These are phyloP conservation scores for Hanseniaspora lindneri DNA, from an alignment of 805 yeast genomes.

Conservation along the genomic window DNA sequence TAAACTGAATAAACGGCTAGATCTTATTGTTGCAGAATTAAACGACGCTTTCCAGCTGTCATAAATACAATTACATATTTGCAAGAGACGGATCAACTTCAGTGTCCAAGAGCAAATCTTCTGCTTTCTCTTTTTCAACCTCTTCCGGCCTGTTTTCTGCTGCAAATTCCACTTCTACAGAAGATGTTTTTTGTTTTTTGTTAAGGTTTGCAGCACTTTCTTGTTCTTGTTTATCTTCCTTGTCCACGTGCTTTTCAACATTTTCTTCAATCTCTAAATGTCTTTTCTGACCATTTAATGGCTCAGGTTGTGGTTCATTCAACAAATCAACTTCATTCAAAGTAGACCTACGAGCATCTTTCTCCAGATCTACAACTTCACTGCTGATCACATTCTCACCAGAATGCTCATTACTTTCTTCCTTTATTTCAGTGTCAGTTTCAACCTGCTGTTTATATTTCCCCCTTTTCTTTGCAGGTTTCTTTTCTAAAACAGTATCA, in stretches of 20 bases:
- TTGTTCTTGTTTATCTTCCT: neutral
- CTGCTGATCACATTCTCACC: too few species aligned
- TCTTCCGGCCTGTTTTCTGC: neutral
- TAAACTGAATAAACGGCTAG: neutral
- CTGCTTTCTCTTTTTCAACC: too few species aligned
- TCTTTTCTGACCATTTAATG: neutral
- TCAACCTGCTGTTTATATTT: too few species aligned
- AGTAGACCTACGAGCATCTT: too few species aligned
- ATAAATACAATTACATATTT: slow-evolving; percentile 6
- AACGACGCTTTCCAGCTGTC: too few species aligned
- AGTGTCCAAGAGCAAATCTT: neutral
- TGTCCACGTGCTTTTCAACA: neutral
- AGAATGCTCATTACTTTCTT: too few species aligned
- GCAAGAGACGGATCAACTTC: slow-evolving; percentile 14
- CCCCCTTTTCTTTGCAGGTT: neutral
- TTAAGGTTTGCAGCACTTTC: neutral
- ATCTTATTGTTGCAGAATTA: neutral
- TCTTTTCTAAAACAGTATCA: neutral
- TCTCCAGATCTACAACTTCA: too few species aligned
- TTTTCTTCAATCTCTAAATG: neutral
- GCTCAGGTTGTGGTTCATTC: too few species aligned
- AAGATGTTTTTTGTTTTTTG: neutral
- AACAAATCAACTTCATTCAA: too few species aligned
- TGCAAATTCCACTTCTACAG: neutral
- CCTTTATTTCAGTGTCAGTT: too few species aligned